Evolutionary conservation across 2,329 filamentous ascomycete species (phyloP).

Genomic region (Plenodomus tracheiphilus): DNA sequence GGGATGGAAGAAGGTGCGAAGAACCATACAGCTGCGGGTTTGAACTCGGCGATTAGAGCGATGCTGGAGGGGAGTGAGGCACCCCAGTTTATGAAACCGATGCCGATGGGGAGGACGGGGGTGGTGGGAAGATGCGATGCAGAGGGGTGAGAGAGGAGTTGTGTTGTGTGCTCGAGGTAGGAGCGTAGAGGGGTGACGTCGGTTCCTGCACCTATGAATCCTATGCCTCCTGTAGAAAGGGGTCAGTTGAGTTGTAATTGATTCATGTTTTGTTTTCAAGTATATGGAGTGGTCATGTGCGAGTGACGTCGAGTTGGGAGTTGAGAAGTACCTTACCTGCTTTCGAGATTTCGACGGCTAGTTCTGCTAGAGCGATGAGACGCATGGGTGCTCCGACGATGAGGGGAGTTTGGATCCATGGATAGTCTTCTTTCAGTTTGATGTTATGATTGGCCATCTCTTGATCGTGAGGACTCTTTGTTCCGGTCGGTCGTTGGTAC

Average conservation of each 20-base stretch:
- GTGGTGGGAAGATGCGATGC: conserved; percentile 7
- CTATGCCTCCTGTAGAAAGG: conserved; percentile 46
- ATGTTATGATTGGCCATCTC: no score
- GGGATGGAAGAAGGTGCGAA: conserved; percentile 55
- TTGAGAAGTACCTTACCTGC: conserved; percentile 46
- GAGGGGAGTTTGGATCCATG: conserved; percentile 62
- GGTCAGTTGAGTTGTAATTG: not conserved
- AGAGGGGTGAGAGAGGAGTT: conserved; percentile 27
- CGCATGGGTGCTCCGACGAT: conserved; percentile 71
- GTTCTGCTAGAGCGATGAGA: conserved; percentile 58
- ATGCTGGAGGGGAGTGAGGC: conserved; percentile 51
- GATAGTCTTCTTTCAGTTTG: conserved; percentile 51
- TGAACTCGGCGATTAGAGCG: conserved; percentile 56
- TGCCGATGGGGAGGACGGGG: conserved; percentile 54
- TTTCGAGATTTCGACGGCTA: conserved; percentile 64
- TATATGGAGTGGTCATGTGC: no score
- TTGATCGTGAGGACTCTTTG: no score
- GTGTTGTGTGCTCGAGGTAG: conserved; percentile 30
- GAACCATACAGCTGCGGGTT: conserved; percentile 66
- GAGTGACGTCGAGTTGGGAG: no score
- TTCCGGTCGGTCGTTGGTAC: no score
- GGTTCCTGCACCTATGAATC: conserved; percentile 52
- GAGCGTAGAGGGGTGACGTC: conserved; percentile 41
- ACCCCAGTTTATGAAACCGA: conserved; percentile 65
- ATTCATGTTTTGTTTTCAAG: conserved; percentile 2